Conservation (phyloP, 192 early-diverging fungal genomes). For the Rhizophlyctis rosea region DNA sequence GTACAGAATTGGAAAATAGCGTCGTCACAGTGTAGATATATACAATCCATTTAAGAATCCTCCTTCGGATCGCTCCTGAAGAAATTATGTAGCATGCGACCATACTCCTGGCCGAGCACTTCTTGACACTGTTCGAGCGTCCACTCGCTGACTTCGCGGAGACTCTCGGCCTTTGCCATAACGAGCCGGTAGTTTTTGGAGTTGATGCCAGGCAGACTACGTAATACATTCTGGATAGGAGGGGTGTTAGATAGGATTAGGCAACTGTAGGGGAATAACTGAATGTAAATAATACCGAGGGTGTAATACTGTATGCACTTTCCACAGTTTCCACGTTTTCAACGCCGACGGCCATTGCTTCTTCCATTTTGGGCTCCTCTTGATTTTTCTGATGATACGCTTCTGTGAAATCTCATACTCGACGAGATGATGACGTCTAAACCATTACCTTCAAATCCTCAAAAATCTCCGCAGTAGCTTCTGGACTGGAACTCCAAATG, state of each 20-base stretch:
- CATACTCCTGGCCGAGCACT: conserved; percentile 65
- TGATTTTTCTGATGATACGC: conserved; percentile 71
- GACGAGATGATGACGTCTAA: no score
- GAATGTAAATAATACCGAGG: conserved; percentile 44
- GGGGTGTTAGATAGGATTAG: background rate
- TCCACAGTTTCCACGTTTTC: conserved; percentile 62
- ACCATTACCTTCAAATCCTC: conserved; percentile 79
- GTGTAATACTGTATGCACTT: conserved; percentile 64
- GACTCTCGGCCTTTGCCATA: conserved; percentile 61
- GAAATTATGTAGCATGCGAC: conserved; percentile 62
- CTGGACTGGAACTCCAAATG: conserved; percentile 84
- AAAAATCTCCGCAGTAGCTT: conserved; percentile 86
- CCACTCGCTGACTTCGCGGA: conserved; percentile 62
- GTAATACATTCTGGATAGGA: conserved; percentile 60
- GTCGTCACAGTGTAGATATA: no score
- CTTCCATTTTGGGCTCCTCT: conserved; percentile 69
- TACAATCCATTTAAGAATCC: conserved; percentile 4
- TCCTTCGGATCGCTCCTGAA: conserved; percentile 33
- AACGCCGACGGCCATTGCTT: conserved; percentile 68
- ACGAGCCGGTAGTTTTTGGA: conserved; percentile 73
- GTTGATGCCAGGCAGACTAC: conserved; percentile 83
- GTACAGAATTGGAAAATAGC: no score
- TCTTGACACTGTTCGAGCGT: conserved; percentile 37
- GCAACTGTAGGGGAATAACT: background rate
- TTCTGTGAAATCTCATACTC: no score